phyloP scores from a whole-genome alignment of 495 filamentous ascomycete genomes.

The Penicillium parvum region DNA sequence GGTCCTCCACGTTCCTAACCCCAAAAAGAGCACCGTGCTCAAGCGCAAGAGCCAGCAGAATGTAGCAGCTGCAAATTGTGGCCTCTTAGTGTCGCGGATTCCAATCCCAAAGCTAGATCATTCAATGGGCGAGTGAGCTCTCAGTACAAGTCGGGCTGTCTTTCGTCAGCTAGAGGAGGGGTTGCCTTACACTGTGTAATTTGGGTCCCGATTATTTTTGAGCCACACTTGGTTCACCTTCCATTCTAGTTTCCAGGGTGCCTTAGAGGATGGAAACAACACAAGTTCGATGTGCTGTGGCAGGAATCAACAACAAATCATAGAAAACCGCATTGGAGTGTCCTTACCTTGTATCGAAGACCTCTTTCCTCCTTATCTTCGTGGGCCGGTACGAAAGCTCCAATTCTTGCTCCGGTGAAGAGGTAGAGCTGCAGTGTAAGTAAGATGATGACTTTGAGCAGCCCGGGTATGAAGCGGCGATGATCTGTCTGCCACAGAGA shows the following conservation, averaged over 20 bases:
- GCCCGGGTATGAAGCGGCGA: conserved; percentile 11
- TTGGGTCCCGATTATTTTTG: conserved; percentile 12
- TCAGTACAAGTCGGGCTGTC: neutral
- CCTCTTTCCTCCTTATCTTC: conserved; percentile 3
- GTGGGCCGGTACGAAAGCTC: conserved; percentile 15
- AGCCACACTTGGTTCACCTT: conserved; percentile 15
- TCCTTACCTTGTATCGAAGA: conserved; percentile 6
- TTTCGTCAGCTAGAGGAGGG: neutral
- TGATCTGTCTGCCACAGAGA: conserved; percentile 16
- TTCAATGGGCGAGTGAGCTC: conserved; percentile 1
- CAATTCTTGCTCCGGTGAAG: conserved; percentile 22
- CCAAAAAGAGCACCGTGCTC: conserved; percentile 16
- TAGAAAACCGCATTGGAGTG: neutral
- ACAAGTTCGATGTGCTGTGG: conserved; percentile 9
- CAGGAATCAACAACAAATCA: neutral
- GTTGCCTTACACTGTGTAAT: conserved; percentile 14
- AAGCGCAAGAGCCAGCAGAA: conserved; percentile 16
- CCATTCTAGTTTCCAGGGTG: conserved; percentile 8
- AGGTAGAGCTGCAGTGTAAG: conserved; percentile 21
- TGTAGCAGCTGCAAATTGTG: conserved; percentile 15
- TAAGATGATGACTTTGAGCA: conserved; percentile 18
- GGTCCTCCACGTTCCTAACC: conserved; percentile 10
- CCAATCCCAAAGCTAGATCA: conserved; percentile 17
- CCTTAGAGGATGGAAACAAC: conserved; percentile 6
- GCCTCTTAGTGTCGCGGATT: conserved; percentile 16